A percentile compares a stretch with the other conserved stretches of the same genome.
Conservation (phyloP, 108 stramenopile genomes). For the Fistulifera pelliculosa region DNA sequence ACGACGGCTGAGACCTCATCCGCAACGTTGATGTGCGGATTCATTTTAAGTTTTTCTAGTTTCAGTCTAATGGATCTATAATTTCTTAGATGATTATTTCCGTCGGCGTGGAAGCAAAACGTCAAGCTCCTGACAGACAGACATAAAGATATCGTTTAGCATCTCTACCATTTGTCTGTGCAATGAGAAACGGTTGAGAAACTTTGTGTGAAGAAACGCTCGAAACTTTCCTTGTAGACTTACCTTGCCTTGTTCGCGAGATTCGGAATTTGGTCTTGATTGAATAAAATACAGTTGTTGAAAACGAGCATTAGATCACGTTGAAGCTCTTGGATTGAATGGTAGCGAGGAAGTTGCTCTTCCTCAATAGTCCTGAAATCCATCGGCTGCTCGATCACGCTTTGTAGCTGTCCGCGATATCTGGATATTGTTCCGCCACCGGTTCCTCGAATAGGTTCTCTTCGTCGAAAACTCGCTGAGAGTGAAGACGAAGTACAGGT, state of each 20-base stretch:
- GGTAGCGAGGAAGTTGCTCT: slow-evolving; percentile 43
- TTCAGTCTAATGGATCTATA: background rate
- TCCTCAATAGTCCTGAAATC: slow-evolving; percentile 74
- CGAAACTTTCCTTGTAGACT: slow-evolving; percentile 8
- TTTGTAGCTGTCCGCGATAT: slow-evolving; percentile 38
- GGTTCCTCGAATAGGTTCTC: slow-evolving; percentile 36
- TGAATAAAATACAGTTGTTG: slow-evolving; percentile 60
- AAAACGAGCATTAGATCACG: slow-evolving; percentile 59
- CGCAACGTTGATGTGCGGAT: background rate
- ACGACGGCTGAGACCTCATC: background rate
- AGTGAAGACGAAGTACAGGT: background rate
- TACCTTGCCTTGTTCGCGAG: slow-evolving; percentile 30
- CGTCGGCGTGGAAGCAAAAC: slow-evolving; percentile 21
- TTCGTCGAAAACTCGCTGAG: slow-evolving; percentile 16
- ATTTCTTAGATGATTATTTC: slow-evolving; percentile 5
- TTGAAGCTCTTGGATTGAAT: slow-evolving; percentile 50
- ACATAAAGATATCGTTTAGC: slow-evolving; percentile 21
- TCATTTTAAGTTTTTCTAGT: background rate
- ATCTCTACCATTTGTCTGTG: background rate
- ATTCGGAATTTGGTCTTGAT: slow-evolving; percentile 26
- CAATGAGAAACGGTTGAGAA: background rate
- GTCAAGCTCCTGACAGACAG: slow-evolving; percentile 12
- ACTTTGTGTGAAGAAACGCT: no score
- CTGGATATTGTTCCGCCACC: slow-evolving; percentile 54
- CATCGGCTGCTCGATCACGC: slow-evolving; percentile 47